phyloP scores from a whole-genome alignment of 2,329 filamentous ascomycete species.

The Dactylellina drechsleri region DNA sequence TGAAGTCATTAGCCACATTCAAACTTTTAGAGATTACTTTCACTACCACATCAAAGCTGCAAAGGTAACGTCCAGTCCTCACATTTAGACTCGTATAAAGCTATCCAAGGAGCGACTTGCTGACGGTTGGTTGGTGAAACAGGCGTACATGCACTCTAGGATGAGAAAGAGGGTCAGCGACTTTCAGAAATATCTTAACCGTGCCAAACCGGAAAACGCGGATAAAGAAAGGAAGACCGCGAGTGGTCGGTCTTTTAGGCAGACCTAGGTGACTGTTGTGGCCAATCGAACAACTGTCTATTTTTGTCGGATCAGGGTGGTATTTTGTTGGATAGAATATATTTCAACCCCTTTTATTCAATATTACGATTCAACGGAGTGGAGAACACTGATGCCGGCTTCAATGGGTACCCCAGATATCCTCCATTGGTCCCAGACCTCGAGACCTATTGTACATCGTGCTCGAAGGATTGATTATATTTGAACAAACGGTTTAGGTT shows the following conservation, averaged over 20 bases:
- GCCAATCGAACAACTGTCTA: background rate
- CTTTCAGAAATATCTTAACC: conserved; percentile 97
- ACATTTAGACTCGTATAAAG: background rate
- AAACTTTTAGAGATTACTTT: conserved; percentile 99
- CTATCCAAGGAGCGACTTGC: background rate
- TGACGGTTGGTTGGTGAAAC: background rate
- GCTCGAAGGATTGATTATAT: background rate
- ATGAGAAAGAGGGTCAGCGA: conserved; percentile 98
- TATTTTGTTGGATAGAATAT: background rate
- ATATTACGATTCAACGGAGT: too few species aligned
- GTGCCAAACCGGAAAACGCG: conserved; percentile 92
- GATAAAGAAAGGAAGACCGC: conserved; percentile 94
- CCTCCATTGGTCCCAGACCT: background rate
- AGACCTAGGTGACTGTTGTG: conserved; percentile 24
- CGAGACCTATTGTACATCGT: background rate
- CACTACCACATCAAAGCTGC: conserved; percentile 99
- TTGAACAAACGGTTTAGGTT: too few species aligned
- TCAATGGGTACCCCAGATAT: too few species aligned
- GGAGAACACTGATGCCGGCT: too few species aligned
- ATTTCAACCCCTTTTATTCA: background rate
- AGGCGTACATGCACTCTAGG: conserved; percentile 96
- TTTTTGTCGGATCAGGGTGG: background rate
- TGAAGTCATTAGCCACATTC: conserved; percentile 97
- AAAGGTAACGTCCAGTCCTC: conserved; percentile 69
- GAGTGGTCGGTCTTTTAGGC: conserved; percentile 85